Base-by-base conservation (phyloP, 169 alveolate species). In the Ichthyophthirius multifiliis region DNA sequence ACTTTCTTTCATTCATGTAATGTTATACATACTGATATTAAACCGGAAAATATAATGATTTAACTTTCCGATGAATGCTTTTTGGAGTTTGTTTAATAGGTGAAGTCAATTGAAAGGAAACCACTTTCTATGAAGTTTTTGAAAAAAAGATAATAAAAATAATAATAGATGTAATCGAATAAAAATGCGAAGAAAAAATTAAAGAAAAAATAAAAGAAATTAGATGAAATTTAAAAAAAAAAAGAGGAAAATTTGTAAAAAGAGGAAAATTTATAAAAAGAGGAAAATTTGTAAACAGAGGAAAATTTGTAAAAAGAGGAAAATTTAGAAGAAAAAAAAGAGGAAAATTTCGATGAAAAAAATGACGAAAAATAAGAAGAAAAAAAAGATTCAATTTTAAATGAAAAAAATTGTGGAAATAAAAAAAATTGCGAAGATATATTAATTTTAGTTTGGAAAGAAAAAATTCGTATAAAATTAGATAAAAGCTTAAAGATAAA, bases 11-110 rank as follows among this genome's bases (percentile, higher is more conserved):
- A 93, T 75, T 74, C 91, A 47, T 93, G 96, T 44, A 84, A 87
- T 20, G 87, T 93, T n/a, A 93, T 93, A 35, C 96, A 93, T 43
- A 93, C 96, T 1, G 96, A 93, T 82, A 67, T 93, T 34, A 93
- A 93, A 62, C 96, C 96, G 9, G 96, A 93, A 81, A 93, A 93
- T 82, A 90, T 93, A n/a, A 79, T 84, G 71, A 76, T 93, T 34
- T 84, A 91, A 39, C 79, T 90, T 65, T 84, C 87, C 27, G 88
- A 86, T 39, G 88, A 84, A 5, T 90, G 89, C 64, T 76, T 85
- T 18, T 79, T 85, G 65, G 78, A 86, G 35, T 87, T 90, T 41
- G 92, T 89, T 6, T 85, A 84, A 75, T 83, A 62, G 89, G 90
- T 37, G 46, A 87, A 41, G 45, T 75, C 48, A 74, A 39, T 84